phyloP scores from a whole-genome alignment of 306 rosid genomes.

The Cicer bijugum region DNA sequence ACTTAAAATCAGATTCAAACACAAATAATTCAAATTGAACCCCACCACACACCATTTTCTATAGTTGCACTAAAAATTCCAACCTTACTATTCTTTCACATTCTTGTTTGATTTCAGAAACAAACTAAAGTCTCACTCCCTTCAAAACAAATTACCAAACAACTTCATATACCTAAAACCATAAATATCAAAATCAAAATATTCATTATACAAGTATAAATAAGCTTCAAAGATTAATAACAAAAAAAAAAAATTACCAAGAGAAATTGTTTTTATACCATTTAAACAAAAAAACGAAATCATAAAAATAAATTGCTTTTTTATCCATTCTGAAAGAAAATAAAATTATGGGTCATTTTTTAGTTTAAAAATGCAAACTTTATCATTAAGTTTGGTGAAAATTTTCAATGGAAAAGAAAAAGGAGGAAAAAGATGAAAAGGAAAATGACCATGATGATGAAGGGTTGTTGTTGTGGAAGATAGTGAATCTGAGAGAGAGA shows the following conservation, averaged over 20 bases:
- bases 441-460: constrained; percentile 42
- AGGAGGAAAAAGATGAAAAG: constrained; percentile 9
- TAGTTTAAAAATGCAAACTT: constrained; percentile 23
- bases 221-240: background rate
- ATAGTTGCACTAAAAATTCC: background rate
- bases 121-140: background rate
- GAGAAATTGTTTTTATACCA: background rate
- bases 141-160: constrained; percentile 10
- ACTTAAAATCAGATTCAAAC: constrained; percentile 33
- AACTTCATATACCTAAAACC: constrained; percentile 28
- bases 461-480: constrained; percentile 34
- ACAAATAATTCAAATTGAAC: constrained; percentile 19
- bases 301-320: background rate
- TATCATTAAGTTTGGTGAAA: constrained; percentile 7
- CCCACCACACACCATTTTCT: background rate
- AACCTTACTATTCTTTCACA: background rate
- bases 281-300: background rate
- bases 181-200: constrained; percentile 2
- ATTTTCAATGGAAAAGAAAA: background rate
- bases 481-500: constrained; percentile 41
- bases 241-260: background rate
- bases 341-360: background rate
- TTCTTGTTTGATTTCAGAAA: background rate
- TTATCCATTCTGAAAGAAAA: constrained; percentile 1
- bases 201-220: background rate